These are phyloP conservation scores for Vicia villosa DNA, from an alignment of 306 rosid genomes.

Conservation along the genomic window DNA sequence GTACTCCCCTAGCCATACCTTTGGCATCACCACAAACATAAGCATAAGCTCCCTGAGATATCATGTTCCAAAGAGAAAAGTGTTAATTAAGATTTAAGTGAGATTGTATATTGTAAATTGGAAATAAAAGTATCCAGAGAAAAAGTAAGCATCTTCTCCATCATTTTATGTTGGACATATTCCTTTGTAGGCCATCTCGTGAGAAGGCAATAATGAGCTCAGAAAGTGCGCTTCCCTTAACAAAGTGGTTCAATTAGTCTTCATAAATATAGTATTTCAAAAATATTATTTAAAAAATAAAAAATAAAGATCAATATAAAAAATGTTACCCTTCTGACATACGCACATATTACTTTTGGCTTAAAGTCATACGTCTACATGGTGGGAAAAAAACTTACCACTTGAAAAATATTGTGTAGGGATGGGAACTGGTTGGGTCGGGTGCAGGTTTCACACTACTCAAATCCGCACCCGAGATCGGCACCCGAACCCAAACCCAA, in stretches of 20 bases:
- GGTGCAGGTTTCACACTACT: too few species aligned
- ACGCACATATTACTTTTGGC: too few species aligned
- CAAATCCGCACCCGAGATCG: too few species aligned
- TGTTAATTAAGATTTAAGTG: conserved; percentile 29
- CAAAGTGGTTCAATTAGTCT: conserved; percentile 77
- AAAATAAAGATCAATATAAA: too few species aligned
- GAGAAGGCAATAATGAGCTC: conserved; percentile 94
- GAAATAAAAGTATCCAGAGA: conserved; percentile 6
- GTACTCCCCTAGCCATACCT: conserved; percentile 99
- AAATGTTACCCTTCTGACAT: too few species aligned
- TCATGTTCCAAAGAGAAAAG: conserved; percentile 60
- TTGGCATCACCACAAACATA: conserved; percentile 99
- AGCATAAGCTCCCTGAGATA: conserved; percentile 82
- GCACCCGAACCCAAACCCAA: too few species aligned
- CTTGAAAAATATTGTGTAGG: too few species aligned
- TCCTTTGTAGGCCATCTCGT: conserved; percentile 83
- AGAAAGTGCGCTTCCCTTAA: conserved; percentile 72
- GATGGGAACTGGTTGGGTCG: too few species aligned
- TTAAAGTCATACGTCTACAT: too few species aligned
- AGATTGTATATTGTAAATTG: background rate
- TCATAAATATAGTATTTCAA: conserved; percentile 87
- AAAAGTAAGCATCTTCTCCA: conserved; percentile 64
- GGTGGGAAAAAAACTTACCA: too few species aligned
- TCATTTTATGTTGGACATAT: conserved; percentile 95
- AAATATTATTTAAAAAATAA: background rate